Conservation (phyloP, 2,329 filamentous ascomycete species). For the Ilyonectria robusta region DNA sequence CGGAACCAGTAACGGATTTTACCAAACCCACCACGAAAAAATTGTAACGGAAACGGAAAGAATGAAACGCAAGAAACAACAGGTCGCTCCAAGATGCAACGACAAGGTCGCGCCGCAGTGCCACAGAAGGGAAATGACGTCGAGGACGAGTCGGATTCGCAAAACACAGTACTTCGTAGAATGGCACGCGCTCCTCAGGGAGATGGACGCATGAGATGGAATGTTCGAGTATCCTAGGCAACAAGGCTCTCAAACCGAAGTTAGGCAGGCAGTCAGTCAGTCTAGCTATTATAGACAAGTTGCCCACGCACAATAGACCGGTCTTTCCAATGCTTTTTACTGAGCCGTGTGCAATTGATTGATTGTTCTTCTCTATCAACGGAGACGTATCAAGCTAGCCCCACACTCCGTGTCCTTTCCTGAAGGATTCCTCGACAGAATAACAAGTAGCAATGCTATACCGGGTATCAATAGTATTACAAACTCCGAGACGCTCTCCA, state of each 20-base stretch:
- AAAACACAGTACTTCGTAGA: constrained; percentile 31
- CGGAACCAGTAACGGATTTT: constrained; percentile 15
- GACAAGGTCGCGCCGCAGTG: constrained; percentile 20
- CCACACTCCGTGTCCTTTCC: neutral
- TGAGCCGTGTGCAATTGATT: neutral
- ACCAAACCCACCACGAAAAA: constrained; percentile 17
- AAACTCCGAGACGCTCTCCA: neutral
- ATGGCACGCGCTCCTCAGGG: constrained; percentile 30
- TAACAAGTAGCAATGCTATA: neutral
- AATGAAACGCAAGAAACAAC: constrained; percentile 19
- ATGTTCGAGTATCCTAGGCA: constrained; percentile 23
- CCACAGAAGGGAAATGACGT: constrained; percentile 28
- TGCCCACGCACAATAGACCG: constrained; percentile 52
- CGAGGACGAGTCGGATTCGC: constrained; percentile 21
- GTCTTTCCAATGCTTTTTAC: constrained; percentile 38
- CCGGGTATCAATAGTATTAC: neutral
- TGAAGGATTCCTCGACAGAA: neutral
- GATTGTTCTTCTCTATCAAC: neutral
- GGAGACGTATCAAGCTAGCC: neutral
- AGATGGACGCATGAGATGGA: constrained; percentile 21
- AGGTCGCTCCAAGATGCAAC: constrained; percentile 22
- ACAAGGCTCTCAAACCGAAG: constrained; percentile 23
- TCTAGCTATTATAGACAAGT: constrained; percentile 48
- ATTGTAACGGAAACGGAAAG: constrained; percentile 14
- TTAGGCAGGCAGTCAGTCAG: constrained; percentile 38